Base-by-base conservation (phyloP, 1,284 basidiomycete species). In the Schizopora paradoxa region DNA sequence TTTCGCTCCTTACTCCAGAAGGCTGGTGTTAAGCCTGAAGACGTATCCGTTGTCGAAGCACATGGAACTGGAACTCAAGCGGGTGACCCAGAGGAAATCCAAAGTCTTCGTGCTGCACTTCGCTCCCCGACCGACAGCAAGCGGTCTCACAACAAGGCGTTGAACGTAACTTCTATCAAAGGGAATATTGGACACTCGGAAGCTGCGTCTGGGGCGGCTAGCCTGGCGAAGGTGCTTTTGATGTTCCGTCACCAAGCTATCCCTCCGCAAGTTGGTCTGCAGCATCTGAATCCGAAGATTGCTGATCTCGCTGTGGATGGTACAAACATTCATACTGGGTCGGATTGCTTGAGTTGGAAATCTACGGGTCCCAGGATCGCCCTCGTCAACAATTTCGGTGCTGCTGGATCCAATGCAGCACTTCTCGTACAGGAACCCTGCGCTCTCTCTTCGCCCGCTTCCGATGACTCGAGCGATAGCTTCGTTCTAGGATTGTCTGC, bases 101-200 rank as follows among this genome's bases (percentile, higher is more conserved):
- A 75, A 48, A 78, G 77, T 43, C 74, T 86, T 45, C 72, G 81
- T 19, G 62, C 57, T n/a, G 72, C 80, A 22, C 73, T 86, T 47
- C 66, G 68, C 1, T 54, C 55, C 19, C 59, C 64, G 27, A 11
- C 19, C 6, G 48, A 44, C 5, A 21, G 19, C 6, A 42, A 29
- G 11, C 70, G 76, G 22, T 52, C 59, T 1, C 34, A 57, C 23
- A 58, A 63, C 40, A 77, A 79, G 48, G 73, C 74, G 6, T 70
- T 87, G 16, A 73, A 82, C 51, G 61, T 86, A 26, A 80, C 79
- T 6, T 81, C 79, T 1, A 64, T 86, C 52, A 87, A 86, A 53
- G 79, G 74, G 10, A 86, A 84, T 56, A 75, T 86, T 25, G 84
- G 85, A 0, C 84, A 87, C 56, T 64, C 82, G 3, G 85, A 86